A percentile compares a stretch with the other conserved stretches of the same genome.
Evolutionary conservation across 169 alveolate genomes (phyloP).

Genomic region (Eimeria sp.): DNA sequence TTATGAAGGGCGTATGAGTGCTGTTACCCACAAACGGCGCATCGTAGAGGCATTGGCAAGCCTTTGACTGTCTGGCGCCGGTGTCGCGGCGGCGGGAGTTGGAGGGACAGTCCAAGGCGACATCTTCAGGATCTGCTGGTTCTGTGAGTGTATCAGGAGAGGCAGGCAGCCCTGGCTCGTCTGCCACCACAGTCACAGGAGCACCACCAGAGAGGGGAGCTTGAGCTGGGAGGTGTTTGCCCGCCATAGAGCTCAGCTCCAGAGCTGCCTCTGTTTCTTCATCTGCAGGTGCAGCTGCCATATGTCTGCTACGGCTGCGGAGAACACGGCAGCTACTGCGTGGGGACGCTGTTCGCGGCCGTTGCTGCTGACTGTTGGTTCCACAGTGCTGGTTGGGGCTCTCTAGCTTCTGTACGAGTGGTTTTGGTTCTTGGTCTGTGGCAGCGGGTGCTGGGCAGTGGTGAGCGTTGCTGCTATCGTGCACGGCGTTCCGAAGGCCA

Average conservation of each 20-base stretch:
- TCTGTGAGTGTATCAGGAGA: slow-evolving; percentile 29
- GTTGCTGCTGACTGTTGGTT: background rate
- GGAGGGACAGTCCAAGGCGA: background rate
- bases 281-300: background rate
- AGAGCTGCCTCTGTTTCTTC: slow-evolving; percentile 6
- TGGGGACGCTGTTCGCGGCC: background rate
- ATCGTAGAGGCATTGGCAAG: background rate
- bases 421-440: background rate
- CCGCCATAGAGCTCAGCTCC: background rate
- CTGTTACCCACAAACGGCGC: background rate
- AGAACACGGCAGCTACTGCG: slow-evolving; percentile 13
- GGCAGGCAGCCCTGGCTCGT: slow-evolving; percentile 41
- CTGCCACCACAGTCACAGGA: background rate
- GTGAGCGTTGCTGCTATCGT: background rate
- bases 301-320: slow-evolving; percentile 30
- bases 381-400: slow-evolving; percentile 32
- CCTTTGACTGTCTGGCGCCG: background rate
- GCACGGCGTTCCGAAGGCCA: background rate
- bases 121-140: slow-evolving; percentile 21
- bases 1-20: background rate
- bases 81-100: background rate
- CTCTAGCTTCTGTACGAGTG: background rate
- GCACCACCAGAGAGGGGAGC: background rate
- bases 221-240: background rate
- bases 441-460: background rate